phyloP scores from a whole-genome alignment of 768 basidiomycete species.

The Neoboletus brunneissimus region DNA sequence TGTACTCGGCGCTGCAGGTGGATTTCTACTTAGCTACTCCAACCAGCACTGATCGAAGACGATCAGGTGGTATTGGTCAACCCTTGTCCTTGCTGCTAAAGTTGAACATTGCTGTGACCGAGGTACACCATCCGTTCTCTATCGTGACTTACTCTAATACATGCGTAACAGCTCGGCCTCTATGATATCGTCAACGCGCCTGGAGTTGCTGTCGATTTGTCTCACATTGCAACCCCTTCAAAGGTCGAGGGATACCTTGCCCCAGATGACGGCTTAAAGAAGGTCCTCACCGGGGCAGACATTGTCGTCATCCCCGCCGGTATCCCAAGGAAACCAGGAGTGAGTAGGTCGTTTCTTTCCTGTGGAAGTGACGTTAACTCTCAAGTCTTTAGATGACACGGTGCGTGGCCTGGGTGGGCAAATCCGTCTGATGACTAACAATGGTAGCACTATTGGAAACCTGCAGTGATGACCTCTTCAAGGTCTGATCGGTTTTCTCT shows the following conservation, averaged over 20 bases:
- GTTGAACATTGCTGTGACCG: slow-evolving; percentile 73
- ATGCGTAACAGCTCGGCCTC: slow-evolving; percentile 61
- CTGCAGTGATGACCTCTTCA: slow-evolving; percentile 89
- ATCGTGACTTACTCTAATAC: slow-evolving; percentile 2
- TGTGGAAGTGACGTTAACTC: background rate
- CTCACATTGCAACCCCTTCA: slow-evolving; percentile 88
- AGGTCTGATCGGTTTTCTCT: slow-evolving; percentile 46
- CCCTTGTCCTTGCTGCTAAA: slow-evolving; percentile 92
- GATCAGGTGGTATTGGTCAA: slow-evolving; percentile 91
- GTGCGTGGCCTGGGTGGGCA: slow-evolving; percentile 28
- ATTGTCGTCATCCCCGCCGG: slow-evolving; percentile 96
- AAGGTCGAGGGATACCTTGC: slow-evolving; percentile 81
- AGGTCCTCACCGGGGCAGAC: slow-evolving; percentile 80
- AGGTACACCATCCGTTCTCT: slow-evolving; percentile 41
- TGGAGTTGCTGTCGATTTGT: slow-evolving; percentile 92
- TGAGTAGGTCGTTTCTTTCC: slow-evolving; percentile 38
- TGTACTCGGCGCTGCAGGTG: slow-evolving; percentile 95
- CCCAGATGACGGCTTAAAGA: slow-evolving; percentile 77
- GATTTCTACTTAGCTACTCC: slow-evolving; percentile 7
- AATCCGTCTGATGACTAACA: slow-evolving; percentile 9
- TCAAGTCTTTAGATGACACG: slow-evolving; percentile 45
- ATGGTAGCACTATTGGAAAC: background rate
- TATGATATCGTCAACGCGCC: slow-evolving; percentile 98
- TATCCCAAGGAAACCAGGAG: slow-evolving; percentile 92
- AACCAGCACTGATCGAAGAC: background rate